These are phyloP conservation scores for Microbotryomycetes sp. DNA, from an alignment of 1,284 basidiomycete genomes.

Conservation along the genomic window DNA sequence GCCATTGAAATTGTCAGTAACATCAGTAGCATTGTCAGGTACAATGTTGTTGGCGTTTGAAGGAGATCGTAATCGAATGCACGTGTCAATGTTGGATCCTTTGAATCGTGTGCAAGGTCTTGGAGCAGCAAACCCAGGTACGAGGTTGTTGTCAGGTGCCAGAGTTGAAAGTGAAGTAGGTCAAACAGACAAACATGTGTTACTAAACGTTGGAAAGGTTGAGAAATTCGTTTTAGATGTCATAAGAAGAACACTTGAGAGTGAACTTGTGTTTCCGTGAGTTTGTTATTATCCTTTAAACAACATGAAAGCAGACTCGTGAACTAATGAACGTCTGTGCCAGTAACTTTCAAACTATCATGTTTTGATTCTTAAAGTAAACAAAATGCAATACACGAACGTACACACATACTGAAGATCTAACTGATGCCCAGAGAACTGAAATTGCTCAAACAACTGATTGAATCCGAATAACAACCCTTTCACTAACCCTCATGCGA, in stretches of 20 bases:
- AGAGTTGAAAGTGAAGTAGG: constrained; percentile 96
- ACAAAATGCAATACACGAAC: no score
- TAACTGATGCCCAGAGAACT: no score
- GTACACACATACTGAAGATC: no score
- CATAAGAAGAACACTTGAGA: constrained; percentile 82
- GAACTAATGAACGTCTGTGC: no score
- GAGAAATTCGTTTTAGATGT: constrained; percentile 94
- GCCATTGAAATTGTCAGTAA: constrained; percentile 84
- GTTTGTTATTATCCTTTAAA: no score
- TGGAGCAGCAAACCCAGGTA: constrained; percentile 48
- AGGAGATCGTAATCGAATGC: constrained; percentile 65
- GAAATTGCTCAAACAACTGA: no score
- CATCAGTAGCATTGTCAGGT: constrained; percentile 75
- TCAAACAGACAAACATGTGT: constrained; percentile 86
- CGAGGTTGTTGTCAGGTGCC: constrained; percentile 80
- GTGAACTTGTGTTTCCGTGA: constrained; percentile 31
- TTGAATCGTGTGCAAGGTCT: neutral
- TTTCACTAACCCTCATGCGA: no score
- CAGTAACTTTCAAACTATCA: constrained; percentile 31
- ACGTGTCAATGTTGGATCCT: constrained; percentile 73
- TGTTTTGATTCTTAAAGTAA: constrained; percentile 23
- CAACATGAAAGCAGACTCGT: neutral
- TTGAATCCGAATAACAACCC: neutral
- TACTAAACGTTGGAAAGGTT: constrained; percentile 94
- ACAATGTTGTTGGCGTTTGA: constrained; percentile 88